Evolutionary conservation across 108 stramenopile species (phyloP), one percentile per base, ranked within the genome.

Genomic region (Chaetoceros tenuissimus): DNA sequence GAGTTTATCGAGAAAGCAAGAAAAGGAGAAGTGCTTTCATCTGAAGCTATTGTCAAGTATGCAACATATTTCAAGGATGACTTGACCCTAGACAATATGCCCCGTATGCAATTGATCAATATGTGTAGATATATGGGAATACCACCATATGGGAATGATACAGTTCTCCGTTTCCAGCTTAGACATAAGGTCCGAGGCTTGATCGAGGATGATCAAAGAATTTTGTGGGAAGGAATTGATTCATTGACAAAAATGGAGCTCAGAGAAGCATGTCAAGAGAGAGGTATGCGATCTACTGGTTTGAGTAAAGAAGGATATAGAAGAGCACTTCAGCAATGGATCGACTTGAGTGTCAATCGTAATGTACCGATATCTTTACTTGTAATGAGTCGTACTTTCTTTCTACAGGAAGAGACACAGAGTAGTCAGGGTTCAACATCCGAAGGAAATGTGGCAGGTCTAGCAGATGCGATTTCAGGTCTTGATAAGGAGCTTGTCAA

Each of bases 111-210:
- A 64, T 82, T 99, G 34, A 94, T 95, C 51, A 87, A 92, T 40
- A 85, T 99, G 95, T 87, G 86, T 70, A 77, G 73, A 46, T 99
- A 96, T 75, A 97, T 99, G 97, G 75, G 76, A n/a, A 77, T 99
- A 23, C 64, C 84, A 25, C 91, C 96, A 2, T 99, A 96, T 67
- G 97, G 97, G 3, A 70, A 80, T 43, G 98, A 99, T 61, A 66
- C 69, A 28, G 80, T 99, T 52, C 78, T 99, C 48, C 79, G 96
- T 28, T 97, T 94, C 51, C 96, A 95, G 70, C 80, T 99, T 1
- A 81, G 98, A n/a, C 80, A 87, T 55, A 74, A 72, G 48, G 93
- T 99, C 53, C 56, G 89, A 48, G 59, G 58, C 18, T 62, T 96
- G 28, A 82, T 81, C 55, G 95, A 94, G 57, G 98, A 99, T 73